Conservation (phyloP, 225 moss, liverwort and hornwort genomes). For the Climacium dendroides region DNA sequence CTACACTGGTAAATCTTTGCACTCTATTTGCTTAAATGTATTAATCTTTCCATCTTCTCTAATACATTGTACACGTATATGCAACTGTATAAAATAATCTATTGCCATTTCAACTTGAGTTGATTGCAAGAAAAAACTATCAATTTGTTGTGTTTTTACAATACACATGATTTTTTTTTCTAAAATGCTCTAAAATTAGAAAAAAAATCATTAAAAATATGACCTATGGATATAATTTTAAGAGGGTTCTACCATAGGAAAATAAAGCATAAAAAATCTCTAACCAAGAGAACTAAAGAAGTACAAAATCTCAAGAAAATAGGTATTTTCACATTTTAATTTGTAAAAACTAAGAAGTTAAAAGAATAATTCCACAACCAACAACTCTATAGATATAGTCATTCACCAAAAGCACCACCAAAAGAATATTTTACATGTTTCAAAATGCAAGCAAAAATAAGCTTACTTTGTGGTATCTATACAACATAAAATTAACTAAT, state of each 20-base stretch:
- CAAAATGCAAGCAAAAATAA: no score
- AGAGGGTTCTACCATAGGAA: no score
- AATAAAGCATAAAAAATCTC: not conserved
- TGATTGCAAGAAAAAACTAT: not conserved
- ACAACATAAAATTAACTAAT: not conserved
- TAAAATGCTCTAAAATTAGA: not conserved
- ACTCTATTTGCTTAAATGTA: not conserved
- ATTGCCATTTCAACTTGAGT: not conserved
- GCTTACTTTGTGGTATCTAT: not conserved
- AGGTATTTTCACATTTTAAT: not conserved
- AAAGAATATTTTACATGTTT: no score
- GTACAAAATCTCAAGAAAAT: not conserved
- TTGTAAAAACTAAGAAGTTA: not conserved
- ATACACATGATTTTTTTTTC: not conserved
- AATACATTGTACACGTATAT: no score
- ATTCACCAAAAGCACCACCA: no score
- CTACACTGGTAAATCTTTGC: not conserved
- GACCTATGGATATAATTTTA: not conserved
- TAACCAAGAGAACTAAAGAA: not conserved
- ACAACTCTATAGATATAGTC: not conserved
- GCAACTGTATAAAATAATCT: not conserved
- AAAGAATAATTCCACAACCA: no score
- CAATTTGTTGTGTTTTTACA: rapidly evolving
- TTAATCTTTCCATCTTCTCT: not conserved
- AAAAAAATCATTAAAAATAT: not conserved